Conservation (phyloP, 768 basidiomycete species). For the Hypsizygus marmoreus region DNA sequence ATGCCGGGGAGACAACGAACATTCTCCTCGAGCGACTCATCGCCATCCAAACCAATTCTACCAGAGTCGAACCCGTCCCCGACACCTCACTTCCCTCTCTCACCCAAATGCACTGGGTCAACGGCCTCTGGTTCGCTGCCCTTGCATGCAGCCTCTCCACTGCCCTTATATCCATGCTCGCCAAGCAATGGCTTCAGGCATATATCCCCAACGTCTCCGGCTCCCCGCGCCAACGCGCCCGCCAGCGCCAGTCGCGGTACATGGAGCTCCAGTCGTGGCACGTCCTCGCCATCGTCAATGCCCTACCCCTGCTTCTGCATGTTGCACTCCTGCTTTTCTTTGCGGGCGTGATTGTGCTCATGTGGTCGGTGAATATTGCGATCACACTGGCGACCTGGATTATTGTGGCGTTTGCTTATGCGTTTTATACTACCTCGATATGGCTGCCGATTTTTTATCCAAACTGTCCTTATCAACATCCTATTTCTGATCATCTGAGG, state of each 20-base stretch:
- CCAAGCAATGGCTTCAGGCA: conserved; percentile 46
- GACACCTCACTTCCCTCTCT: conserved; percentile 11
- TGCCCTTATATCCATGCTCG: conserved; percentile 46
- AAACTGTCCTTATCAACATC: conserved; percentile 43
- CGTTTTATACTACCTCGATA: conserved; percentile 39
- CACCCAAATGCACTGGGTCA: conserved; percentile 38
- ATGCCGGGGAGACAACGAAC: conserved; percentile 35
- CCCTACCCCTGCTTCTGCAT: conserved; percentile 41
- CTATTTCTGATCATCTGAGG: conserved; percentile 37
- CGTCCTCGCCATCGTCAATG: conserved; percentile 39
- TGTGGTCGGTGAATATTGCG: conserved; percentile 37
- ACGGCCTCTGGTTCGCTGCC: conserved; percentile 49
- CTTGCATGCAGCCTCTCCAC: conserved; percentile 43
- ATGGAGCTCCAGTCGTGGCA: conserved; percentile 39
- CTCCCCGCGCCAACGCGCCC: conserved; percentile 37
- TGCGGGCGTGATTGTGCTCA: conserved; percentile 40
- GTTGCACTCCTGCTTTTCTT: conserved; percentile 43
- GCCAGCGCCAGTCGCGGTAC: conserved; percentile 37
- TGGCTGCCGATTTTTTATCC: conserved; percentile 40
- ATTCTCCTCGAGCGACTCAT: conserved; percentile 33
- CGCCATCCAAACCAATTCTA: conserved; percentile 21
- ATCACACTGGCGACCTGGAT: conserved; percentile 35
- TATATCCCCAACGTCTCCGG: conserved; percentile 36
- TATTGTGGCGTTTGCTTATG: conserved; percentile 36
- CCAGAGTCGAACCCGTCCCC: conserved; percentile 11